Evolutionary conservation across 2,329 filamentous ascomycete genomes (phyloP), one percentile per base, ranked within the genome.

Genomic region (Macroventuria anomochaeta): DNA sequence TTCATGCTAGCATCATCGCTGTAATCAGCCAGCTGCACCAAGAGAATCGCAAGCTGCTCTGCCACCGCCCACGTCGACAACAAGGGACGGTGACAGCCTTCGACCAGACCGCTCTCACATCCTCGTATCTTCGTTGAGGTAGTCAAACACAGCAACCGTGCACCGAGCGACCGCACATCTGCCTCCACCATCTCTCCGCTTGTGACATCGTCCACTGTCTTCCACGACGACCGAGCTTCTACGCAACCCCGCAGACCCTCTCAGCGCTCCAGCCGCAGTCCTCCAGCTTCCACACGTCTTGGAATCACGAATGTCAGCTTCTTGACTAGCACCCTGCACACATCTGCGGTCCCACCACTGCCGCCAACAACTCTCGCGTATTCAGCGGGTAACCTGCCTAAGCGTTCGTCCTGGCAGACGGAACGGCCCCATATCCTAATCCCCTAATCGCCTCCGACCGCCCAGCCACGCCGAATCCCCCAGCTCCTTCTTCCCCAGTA

Each of bases 391-490:
- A 70, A 67, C 62, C 55, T 58, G 46, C 58, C 59, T 62, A 58
- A 67, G 55, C 63, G 57, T 72, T 85, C 86, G 87, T 86, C 83
- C 88, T 90, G 88, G 88, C 88, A 83, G 83, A 88, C 85, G 83
- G 85, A 80, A 80, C 71, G 23, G 79, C 83, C 77, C 79, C 77
- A 73, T 76, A 78, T 74, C 75, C 73, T 76, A 75, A 77, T 76
- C 79, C 84, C 82, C 83, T 82, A 82, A 79, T 82, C 85, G 80
- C 82, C 80, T 78, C 88, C 85, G 87, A 87, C 86, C 76, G 82
- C 81, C 83, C 84, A 81, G 76, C 82, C 78, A 81, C 78, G 73
- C 81, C 83, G 81, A 68, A 82, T 77, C 64, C 75, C 77, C 75
- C 75, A 79, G 67, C 77, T 70, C 74, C 75, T 75, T 70, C 82